Evolutionary conservation across 805 yeast species (phyloP), one percentile per base, ranked within the genome.

Genomic region (Metschnikowia lunata): DNA sequence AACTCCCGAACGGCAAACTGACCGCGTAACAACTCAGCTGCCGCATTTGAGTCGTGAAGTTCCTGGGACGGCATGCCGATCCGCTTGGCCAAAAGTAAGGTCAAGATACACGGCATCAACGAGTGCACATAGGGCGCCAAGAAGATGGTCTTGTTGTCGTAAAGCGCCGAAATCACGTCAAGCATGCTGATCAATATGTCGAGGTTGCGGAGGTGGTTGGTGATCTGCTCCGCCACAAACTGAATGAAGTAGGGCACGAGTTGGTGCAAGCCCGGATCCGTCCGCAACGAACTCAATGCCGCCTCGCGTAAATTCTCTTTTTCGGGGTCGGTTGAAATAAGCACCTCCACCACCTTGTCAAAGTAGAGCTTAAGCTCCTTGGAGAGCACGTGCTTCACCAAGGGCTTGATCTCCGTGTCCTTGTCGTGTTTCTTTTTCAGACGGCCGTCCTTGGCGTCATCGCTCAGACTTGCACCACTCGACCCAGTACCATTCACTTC

Each of bases 261-360:
- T 64, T 93, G 99, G 69, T 93, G 99, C 45, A 93, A 69, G 30
- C 99, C 99, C 2, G 97, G 96, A 61, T 93, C 99, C 28, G 86
- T 82, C 47, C 86, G 80, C 47, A 93, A 70, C 8, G 96, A 86
- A 27, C 83, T 82, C 43, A 93, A 71, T 1, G 97, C 97, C 0
- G 97, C 93, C 32, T 78, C 76, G 51, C 78, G 80, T 60, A 88
- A 68, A 34, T 72, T 71, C 35, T 79, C 85, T 46, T 72, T 69
- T n/a, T 69, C 74, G 0, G 77, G 74, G 36, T 76, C 79, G 30
- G 78, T 74, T 1, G 78, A 74, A 7, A 85, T 66, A 26, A 93
- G 73, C 1, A 93, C 96, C 29, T 82, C 83, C 9, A 87, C 85
- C 10, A 89, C 89, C 51, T 87, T 85, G 65, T 93, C 96, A 65